Percentiles rank a stretch among this genome's conserved stretches.
Conservation (phyloP, 495 filamentous ascomycete genomes). For the Aspergillus hancockii region DNA sequence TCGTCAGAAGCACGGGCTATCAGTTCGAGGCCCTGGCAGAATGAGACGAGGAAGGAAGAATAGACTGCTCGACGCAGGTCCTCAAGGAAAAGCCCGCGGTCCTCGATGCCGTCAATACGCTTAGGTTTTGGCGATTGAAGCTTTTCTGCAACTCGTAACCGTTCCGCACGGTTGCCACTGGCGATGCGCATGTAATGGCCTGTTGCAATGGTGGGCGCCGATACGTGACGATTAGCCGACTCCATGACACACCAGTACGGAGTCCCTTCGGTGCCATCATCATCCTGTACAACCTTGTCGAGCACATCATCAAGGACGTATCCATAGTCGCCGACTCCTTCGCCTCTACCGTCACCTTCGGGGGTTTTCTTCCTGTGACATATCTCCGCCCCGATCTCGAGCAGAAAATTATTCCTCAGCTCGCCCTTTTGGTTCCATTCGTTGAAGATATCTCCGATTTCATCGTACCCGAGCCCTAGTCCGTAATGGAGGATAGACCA, state of each 20-base stretch:
- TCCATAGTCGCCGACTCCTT: conserved; percentile 32
- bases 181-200: conserved; percentile 68
- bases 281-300: conserved; percentile 78
- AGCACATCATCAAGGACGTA: conserved; percentile 65
- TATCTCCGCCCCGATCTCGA: conserved; percentile 65
- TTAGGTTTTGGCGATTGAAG: conserved; percentile 44
- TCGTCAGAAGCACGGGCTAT: conserved; percentile 61
- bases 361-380: conserved; percentile 46
- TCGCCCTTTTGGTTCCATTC: conserved; percentile 62
- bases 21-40: conserved; percentile 67
- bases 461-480: conserved; percentile 60
- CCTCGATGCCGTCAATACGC: conserved; percentile 39
- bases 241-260: conserved; percentile 66
- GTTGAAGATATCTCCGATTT: conserved; percentile 61
- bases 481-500: conserved; percentile 65
- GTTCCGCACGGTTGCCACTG: conserved; percentile 60
- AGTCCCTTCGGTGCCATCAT: conserved; percentile 68
- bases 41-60: conserved; percentile 61
- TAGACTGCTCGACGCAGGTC: conserved; percentile 63
- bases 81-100: conserved; percentile 56
- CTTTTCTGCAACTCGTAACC: conserved; percentile 48
- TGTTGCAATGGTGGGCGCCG: conserved; percentile 62
- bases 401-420: conserved; percentile 60
- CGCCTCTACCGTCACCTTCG: conserved; percentile 43
- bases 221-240: conserved; percentile 61